phyloP scores from a whole-genome alignment of 805 yeast genomes.

The Pichia heedii region DNA sequence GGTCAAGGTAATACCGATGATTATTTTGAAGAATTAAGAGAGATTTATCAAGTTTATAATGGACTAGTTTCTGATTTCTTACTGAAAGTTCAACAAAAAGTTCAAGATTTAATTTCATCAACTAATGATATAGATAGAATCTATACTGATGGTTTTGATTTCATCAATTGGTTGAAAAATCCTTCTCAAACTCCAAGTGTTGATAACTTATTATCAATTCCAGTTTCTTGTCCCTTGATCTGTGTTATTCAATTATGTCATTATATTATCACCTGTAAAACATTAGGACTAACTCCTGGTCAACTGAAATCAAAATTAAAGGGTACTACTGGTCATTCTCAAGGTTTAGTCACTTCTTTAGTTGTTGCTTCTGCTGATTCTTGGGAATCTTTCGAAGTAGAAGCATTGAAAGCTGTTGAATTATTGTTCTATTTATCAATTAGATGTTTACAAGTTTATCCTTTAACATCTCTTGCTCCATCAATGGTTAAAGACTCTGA shows the following conservation, averaged over 20 bases:
- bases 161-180: slow-evolving; percentile 76
- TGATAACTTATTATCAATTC: slow-evolving; percentile 82
- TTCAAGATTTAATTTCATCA: slow-evolving; percentile 58
- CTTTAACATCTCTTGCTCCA: slow-evolving; percentile 91
- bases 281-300: slow-evolving; percentile 84
- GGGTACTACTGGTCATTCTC: slow-evolving; percentile 86
- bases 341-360: slow-evolving; percentile 87
- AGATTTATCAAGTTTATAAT: slow-evolving; percentile 66
- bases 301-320: slow-evolving; percentile 59
- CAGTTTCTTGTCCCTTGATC: slow-evolving; percentile 94
- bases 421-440: slow-evolving; percentile 89
- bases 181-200: slow-evolving; percentile 84
- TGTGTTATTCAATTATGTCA: slow-evolving; percentile 94
- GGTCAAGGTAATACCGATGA: slow-evolving; percentile 99
- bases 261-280: slow-evolving; percentile 78
- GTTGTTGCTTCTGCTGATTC: slow-evolving; percentile 76
- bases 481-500: slow-evolving; percentile 84
- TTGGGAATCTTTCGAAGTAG: slow-evolving; percentile 74
- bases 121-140: slow-evolving; percentile 76
- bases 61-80: slow-evolving; percentile 68
- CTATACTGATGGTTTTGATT: slow-evolving; percentile 88
- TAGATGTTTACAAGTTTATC: slow-evolving; percentile 82
- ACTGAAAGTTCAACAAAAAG: slow-evolving; percentile 55
- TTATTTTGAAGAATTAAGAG: slow-evolving; percentile 92
- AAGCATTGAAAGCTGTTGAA: slow-evolving; percentile 71